Evolutionary conservation across 257 asterid species (phyloP).

Genomic region (Solanum chiquidenum): DNA sequence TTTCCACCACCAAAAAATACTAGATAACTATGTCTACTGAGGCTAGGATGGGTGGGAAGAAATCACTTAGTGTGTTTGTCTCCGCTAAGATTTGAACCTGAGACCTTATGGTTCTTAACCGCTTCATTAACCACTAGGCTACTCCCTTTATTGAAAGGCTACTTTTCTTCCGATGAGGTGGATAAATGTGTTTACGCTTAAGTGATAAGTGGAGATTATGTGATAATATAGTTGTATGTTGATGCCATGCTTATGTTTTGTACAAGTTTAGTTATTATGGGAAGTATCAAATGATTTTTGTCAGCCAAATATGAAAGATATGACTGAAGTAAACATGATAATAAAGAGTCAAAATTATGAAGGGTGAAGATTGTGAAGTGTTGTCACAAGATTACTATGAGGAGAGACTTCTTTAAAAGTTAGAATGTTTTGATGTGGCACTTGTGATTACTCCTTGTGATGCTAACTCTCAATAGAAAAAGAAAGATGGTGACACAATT

Average conservation of each 20-base stretch:
- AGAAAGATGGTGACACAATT: background rate
- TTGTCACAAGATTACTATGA: background rate
- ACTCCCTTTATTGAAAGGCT: background rate
- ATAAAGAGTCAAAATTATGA: background rate
- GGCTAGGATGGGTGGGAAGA: background rate
- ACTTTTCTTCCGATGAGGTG: background rate
- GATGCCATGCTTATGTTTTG: background rate
- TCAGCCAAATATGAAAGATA: background rate
- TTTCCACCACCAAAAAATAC: background rate
- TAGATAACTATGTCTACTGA: background rate
- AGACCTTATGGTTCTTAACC: background rate
- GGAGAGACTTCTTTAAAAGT: background rate
- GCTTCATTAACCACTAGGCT: background rate
- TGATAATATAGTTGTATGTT: background rate
- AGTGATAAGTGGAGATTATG: background rate
- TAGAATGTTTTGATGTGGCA: background rate
- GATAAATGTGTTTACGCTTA: background rate
- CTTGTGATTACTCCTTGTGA: background rate
- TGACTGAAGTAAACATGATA: background rate
- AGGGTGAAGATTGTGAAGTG: background rate
- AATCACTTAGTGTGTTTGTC: background rate
- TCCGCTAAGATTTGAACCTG: no score
- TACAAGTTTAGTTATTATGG: background rate
- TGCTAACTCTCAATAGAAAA: background rate
- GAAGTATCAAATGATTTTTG: background rate